These are phyloP conservation scores for Solanum hybrid DNA, from an alignment of 305 asterid species.

Conservation along the genomic window DNA sequence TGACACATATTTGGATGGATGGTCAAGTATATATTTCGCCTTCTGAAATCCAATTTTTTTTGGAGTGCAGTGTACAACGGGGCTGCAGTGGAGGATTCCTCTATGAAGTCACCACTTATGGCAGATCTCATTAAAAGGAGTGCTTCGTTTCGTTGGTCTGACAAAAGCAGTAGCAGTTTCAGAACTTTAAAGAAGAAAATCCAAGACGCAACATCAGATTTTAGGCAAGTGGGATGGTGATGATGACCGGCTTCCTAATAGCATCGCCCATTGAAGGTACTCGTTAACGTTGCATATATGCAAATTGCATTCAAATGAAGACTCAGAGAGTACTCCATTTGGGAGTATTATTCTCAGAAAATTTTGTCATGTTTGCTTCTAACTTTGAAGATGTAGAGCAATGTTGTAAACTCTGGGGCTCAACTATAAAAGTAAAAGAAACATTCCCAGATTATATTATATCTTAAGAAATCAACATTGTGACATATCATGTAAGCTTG, in stretches of 20 bases:
- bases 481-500: not conserved
- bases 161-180: constrained; percentile 71
- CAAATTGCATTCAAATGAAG: not conserved
- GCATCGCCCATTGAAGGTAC: not conserved
- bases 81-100: constrained; percentile 33
- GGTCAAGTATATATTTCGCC: not conserved
- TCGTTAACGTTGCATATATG: not conserved
- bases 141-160: constrained; percentile 69
- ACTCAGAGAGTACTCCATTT: not conserved
- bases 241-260: not conserved
- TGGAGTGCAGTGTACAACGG: constrained; percentile 60
- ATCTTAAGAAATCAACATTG: not conserved
- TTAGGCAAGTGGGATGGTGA: constrained; percentile 26
- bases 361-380: not conserved
- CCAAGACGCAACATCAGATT: constrained; percentile 56
- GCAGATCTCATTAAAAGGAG: constrained; percentile 56
- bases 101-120: constrained; percentile 53
- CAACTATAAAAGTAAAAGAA: not conserved
- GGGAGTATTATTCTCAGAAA: not conserved
- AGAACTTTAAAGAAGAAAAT: constrained; percentile 65
- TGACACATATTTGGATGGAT: not conserved
- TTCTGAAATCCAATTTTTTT: constrained; percentile 2
- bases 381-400: not conserved
- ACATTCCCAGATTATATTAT: not conserved
- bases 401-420: not conserved